Evolutionary conservation across 768 basidiomycete genomes (phyloP).

Genomic region (Thelephora aurantiotincta): DNA sequence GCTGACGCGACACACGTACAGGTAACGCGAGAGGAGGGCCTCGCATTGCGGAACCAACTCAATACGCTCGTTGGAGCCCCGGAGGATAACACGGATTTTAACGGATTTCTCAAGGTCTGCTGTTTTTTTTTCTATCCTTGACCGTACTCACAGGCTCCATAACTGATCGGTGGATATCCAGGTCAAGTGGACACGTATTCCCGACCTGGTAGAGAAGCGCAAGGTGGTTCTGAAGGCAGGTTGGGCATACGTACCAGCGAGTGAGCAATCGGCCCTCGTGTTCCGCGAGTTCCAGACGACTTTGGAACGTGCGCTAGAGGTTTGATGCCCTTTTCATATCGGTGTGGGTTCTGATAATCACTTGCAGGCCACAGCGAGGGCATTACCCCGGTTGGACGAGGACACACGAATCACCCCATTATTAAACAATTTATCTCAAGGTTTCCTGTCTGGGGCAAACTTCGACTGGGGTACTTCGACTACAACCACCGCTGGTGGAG

Average conservation of each 20-base stretch:
- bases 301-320: slow-evolving; percentile 66
- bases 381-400: slow-evolving; percentile 84
- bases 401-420: slow-evolving; percentile 85
- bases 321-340: slow-evolving; percentile 17
- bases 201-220: slow-evolving; percentile 77
- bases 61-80: neutral
- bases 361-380: slow-evolving; percentile 64
- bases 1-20: neutral
- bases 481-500: slow-evolving; percentile 40
- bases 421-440: slow-evolving; percentile 82
- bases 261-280: slow-evolving; percentile 72
- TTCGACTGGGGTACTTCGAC: slow-evolving; percentile 62
- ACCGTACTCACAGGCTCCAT: neutral
- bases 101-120: slow-evolving; percentile 68
- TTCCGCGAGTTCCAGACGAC: slow-evolving; percentile 72
- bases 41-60: neutral
- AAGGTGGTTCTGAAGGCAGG: slow-evolving; percentile 67
- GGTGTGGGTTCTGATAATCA: neutral
- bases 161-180: slow-evolving; percentile 16
- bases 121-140: no score
- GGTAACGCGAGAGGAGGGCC: slow-evolving; percentile 4
- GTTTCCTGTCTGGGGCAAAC: slow-evolving; percentile 83
- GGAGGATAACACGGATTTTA: slow-evolving; percentile 17
- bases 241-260: slow-evolving; percentile 77
- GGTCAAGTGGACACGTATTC: slow-evolving; percentile 96